Evolutionary conservation across 1,284 basidiomycete species (phyloP).

Genomic region (Pascua guehoae): DNA sequence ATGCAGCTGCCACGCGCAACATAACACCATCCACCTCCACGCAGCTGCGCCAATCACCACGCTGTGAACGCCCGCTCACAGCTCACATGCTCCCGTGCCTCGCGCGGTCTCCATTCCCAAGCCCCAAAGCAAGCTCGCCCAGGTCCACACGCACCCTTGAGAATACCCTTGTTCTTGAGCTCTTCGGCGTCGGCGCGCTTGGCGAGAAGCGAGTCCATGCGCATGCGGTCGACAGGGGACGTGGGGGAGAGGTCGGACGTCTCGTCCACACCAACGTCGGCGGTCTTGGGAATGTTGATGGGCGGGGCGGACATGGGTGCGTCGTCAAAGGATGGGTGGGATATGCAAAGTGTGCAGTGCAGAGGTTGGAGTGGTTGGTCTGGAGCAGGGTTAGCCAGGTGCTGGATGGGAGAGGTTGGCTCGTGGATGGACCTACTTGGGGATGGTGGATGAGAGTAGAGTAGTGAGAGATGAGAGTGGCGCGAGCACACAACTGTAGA

Average conservation of each 20-base stretch:
- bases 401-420: neutral
- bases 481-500: too few relatives aligned
- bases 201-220: slow-evolving; percentile 60
- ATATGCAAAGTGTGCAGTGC: neutral
- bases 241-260: slow-evolving; percentile 34
- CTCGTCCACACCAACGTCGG: slow-evolving; percentile 39
- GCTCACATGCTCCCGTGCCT: neutral
- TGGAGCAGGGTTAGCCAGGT: neutral
- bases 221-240: slow-evolving; percentile 39
- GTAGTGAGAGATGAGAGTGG: too few relatives aligned
- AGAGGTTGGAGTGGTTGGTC: too few relatives aligned
- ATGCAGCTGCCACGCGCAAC: too few relatives aligned
- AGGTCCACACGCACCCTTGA: slow-evolving; percentile 58
- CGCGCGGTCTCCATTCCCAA: neutral
- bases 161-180: slow-evolving; percentile 67
- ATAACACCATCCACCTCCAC: too few relatives aligned
- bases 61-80: too few relatives aligned
- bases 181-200: slow-evolving; percentile 61
- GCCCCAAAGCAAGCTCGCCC: slow-evolving; percentile 1
- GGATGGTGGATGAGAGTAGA: too few relatives aligned
- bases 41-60: too few relatives aligned
- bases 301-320: slow-evolving; percentile 19
- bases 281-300: slow-evolving; percentile 24
- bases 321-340: neutral
- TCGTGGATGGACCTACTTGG: neutral